Evolutionary conservation across 768 basidiomycete species (phyloP).

Genomic region (Podaxis sp.): DNA sequence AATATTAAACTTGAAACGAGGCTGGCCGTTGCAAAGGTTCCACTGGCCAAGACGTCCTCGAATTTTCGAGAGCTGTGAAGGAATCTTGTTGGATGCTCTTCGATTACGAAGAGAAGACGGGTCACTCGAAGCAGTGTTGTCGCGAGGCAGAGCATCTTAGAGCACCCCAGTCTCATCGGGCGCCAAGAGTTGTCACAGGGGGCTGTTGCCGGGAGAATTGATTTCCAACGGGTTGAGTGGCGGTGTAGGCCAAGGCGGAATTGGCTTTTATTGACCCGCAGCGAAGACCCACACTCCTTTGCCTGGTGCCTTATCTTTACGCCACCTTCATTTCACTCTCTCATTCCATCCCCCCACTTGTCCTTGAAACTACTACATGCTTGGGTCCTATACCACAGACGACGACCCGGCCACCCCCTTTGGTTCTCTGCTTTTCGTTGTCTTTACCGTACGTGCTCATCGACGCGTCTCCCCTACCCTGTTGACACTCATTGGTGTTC

Average conservation of each 20-base stretch:
- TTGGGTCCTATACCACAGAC: neutral
- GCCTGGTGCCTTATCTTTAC: conserved; percentile 1
- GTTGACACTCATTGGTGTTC: neutral
- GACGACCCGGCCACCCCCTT: conserved; percentile 12
- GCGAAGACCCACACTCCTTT: neutral
- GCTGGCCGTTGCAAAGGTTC: neutral
- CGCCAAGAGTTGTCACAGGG: conserved; percentile 1
- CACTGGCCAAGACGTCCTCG: neutral
- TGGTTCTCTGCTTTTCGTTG: conserved; percentile 44
- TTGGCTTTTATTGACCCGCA: neutral
- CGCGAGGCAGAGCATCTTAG: neutral
- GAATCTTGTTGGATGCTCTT: neutral
- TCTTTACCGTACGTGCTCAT: conserved; percentile 42
- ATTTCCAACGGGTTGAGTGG: neutral
- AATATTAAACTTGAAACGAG: neutral
- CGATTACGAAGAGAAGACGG: neutral
- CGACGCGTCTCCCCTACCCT: conserved; percentile 1
- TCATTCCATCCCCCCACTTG: neutral
- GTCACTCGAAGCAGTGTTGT: neutral
- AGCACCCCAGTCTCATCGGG: neutral
- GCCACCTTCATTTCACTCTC: neutral
- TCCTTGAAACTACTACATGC: neutral
- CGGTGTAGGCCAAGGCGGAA: neutral
- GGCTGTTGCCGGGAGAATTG: neutral
- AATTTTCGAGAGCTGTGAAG: neutral